Evolutionary conservation across 805 yeast genomes (phyloP).

Genomic region (Wickerhamomyces chaumierensis): DNA sequence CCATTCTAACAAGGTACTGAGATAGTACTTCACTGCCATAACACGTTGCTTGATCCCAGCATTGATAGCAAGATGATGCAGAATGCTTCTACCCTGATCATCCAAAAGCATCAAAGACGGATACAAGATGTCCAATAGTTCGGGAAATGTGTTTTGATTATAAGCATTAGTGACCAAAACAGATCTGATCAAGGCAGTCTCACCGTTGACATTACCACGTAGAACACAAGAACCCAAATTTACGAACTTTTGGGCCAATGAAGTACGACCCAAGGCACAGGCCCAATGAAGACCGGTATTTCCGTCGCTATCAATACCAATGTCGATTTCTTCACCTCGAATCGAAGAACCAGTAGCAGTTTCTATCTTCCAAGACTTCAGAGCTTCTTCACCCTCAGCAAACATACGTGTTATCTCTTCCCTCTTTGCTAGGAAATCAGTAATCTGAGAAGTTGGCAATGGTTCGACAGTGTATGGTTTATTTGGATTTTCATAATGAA

Average conservation of each 20-base stretch:
- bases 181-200: slow-evolving; percentile 76
- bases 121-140: slow-evolving; percentile 58
- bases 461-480: slow-evolving; percentile 41
- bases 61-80: slow-evolving; percentile 79
- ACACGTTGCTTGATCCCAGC: slow-evolving; percentile 69
- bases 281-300: slow-evolving; percentile 96
- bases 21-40: slow-evolving; percentile 61
- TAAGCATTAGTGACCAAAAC: slow-evolving; percentile 76
- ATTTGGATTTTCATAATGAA: slow-evolving; percentile 24
- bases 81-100: slow-evolving; percentile 61
- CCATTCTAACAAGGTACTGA: slow-evolving; percentile 69
- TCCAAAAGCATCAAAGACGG: slow-evolving; percentile 64
- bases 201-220: slow-evolving; percentile 76
- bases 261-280: slow-evolving; percentile 72
- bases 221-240: slow-evolving; percentile 55
- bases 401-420: slow-evolving; percentile 38
- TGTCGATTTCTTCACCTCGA: slow-evolving; percentile 49
- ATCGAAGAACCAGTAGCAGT: slow-evolving; percentile 15
- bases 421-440: slow-evolving; percentile 28
- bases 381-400: slow-evolving; percentile 25
- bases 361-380: slow-evolving; percentile 19
- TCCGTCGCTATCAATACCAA: slow-evolving; percentile 87
- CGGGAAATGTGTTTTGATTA: slow-evolving; percentile 66
- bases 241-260: slow-evolving; percentile 60
- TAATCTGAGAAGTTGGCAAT: slow-evolving; percentile 13